phyloP scores from a whole-genome alignment of 345 rosid genomes.

The Alliaria petiolata region DNA sequence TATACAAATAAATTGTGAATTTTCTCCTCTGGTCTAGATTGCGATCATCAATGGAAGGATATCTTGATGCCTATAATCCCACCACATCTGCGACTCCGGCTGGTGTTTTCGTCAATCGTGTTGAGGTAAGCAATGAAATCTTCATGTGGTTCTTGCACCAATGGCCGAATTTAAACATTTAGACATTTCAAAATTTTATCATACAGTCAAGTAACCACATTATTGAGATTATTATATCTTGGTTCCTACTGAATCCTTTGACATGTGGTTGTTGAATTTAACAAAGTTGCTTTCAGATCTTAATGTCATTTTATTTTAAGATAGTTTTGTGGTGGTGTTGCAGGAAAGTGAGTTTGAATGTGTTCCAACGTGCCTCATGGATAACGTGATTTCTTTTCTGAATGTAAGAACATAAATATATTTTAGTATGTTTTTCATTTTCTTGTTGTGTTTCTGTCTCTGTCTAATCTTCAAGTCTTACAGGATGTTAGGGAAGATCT shows the following conservation, averaged over 20 bases:
- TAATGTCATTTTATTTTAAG: background rate
- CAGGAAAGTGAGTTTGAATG: constrained; percentile 91
- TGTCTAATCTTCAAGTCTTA: constrained; percentile 33
- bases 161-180: background rate
- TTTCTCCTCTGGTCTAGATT: constrained; percentile 47
- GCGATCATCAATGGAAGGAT: constrained; percentile 92
- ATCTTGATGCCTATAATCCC: constrained; percentile 90
- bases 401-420: constrained; percentile 48
- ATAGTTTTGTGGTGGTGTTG: constrained; percentile 22
- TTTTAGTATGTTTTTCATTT: background rate
- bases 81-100: constrained; percentile 58
- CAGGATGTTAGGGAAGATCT: constrained; percentile 93
- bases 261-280: background rate
- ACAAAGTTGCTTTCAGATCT: background rate
- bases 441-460: background rate
- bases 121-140: constrained; percentile 50
- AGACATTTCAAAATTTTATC: background rate
- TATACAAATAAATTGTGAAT: background rate
- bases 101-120: constrained; percentile 83
- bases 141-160: background rate
- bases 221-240: background rate
- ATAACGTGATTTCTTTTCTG: constrained; percentile 73
- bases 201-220: background rate
- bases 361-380: constrained; percentile 91
- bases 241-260: background rate